Percentiles rank a stretch among this genome's conserved stretches.
Evolutionary conservation across 371 early-diverging fungal species (phyloP).

Genomic region (Coemansia linderi): DNA sequence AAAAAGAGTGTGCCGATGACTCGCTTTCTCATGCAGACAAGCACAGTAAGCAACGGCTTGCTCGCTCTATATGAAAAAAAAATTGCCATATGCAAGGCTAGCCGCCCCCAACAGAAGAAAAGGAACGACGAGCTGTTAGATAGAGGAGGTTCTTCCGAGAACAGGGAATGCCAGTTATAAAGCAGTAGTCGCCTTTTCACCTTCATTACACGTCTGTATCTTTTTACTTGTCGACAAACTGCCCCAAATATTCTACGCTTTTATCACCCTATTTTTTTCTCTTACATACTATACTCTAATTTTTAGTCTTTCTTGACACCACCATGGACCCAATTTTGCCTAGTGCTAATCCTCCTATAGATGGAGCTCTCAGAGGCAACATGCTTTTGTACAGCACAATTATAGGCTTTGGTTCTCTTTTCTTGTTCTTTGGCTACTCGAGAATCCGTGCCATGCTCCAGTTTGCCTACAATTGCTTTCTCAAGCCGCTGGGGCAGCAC

Average conservation of each 20-base stretch:
- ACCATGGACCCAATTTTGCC: not conserved
- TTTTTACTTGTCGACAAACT: not conserved
- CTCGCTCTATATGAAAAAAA: not conserved
- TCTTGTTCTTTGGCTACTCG: not conserved
- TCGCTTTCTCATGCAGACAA: conserved; percentile 1
- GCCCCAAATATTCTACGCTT: not conserved
- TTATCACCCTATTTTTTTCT: not conserved
- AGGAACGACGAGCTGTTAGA: not conserved
- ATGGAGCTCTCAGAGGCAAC: not conserved
- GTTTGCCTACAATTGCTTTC: conserved; percentile 74
- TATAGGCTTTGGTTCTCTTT: not conserved
- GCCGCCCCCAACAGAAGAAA: not conserved
- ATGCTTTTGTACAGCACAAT: not conserved
- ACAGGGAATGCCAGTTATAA: not conserved
- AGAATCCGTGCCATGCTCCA: not conserved
- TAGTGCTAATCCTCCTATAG: not conserved
- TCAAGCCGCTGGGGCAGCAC: conserved; percentile 67
- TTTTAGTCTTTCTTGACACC: not conserved
- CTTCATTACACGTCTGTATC: not conserved
- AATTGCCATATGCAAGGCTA: conserved; percentile 11
- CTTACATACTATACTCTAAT: not conserved
- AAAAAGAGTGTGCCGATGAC: not conserved
- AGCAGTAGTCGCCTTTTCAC: not conserved
- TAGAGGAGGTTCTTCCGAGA: not conserved
- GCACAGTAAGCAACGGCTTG: conserved; percentile 1